Evolutionary conservation across 805 yeast genomes (phyloP).

Genomic region (Kodamaea sagamina): DNA sequence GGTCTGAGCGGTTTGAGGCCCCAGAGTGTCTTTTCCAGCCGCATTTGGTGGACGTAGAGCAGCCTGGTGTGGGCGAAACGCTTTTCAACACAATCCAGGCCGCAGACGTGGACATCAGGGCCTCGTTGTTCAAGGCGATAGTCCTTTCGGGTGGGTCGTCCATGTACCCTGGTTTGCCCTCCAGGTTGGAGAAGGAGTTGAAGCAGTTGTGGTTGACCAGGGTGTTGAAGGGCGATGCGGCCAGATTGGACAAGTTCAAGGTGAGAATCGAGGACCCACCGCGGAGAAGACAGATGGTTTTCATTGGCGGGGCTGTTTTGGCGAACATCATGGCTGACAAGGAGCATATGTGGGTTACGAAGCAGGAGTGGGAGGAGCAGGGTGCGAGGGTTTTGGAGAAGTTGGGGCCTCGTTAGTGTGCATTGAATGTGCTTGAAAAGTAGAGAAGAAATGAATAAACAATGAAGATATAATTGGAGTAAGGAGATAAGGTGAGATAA

Average conservation of each 20-base stretch:
- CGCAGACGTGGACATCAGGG: constrained; percentile 91
- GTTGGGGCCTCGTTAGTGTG: constrained; percentile 87
- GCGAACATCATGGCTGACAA: constrained; percentile 98
- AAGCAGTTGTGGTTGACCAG: constrained; percentile 94
- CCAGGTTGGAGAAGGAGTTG: constrained; percentile 91
- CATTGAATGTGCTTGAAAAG: too few species aligned
- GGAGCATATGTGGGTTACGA: constrained; percentile 96
- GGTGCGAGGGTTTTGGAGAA: constrained; percentile 84
- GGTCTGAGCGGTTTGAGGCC: constrained; percentile 94
- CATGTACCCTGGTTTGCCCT: constrained; percentile 98
- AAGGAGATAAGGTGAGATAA: too few species aligned
- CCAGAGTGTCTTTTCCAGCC: constrained; percentile 98
- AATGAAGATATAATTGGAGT: too few species aligned
- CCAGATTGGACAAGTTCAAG: constrained; percentile 86
- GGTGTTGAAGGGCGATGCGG: constrained; percentile 83
- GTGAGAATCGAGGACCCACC: constrained; percentile 98
- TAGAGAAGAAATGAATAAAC: too few species aligned
- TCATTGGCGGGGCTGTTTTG: constrained; percentile 96
- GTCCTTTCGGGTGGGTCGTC: constrained; percentile 97
- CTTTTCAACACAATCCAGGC: constrained; percentile 86
- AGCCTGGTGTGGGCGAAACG: constrained; percentile 93
- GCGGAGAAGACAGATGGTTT: constrained; percentile 97
- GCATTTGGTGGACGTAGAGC: constrained; percentile 89
- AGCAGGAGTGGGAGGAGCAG: constrained; percentile 97
- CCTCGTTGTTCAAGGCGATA: constrained; percentile 85